phyloP scores from a whole-genome alignment of 441 rosid species.

The Jatropha multifida region DNA sequence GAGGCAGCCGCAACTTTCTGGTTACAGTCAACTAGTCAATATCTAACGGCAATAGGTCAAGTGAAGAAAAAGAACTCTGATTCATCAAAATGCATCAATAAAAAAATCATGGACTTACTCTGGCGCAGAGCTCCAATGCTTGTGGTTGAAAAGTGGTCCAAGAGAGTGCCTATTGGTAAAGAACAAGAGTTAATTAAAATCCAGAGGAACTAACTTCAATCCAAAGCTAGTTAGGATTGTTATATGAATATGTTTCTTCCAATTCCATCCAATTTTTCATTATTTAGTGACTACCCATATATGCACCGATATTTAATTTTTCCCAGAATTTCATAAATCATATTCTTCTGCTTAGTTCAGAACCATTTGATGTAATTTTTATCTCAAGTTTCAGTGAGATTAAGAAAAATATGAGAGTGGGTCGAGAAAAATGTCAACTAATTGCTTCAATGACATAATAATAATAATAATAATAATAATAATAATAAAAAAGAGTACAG shows the following conservation, averaged over 20 bases:
- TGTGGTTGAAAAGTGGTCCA: conserved; percentile 63
- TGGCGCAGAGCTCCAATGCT: conserved; percentile 93
- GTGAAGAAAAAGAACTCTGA: conserved; percentile 12
- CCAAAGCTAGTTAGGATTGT: too few relatives aligned
- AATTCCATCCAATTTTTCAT: too few relatives aligned
- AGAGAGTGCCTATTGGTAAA: conserved; percentile 55
- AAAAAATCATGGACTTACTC: conserved; percentile 51
- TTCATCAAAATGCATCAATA: background rate
- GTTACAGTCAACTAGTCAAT: conserved; percentile 20
- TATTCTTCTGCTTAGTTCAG: background rate
- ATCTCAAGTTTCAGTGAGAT: background rate
- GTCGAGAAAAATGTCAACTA: background rate
- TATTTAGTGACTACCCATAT: background rate
- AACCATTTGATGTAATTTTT: background rate
- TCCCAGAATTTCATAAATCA: background rate
- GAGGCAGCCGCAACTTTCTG: conserved; percentile 97
- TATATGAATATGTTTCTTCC: background rate
- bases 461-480: too few relatives aligned
- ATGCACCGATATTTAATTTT: background rate
- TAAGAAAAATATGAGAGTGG: background rate
- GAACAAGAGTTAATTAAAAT: background rate
- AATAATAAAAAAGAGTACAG: background rate
- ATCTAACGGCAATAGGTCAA: conserved; percentile 13
- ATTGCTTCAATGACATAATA: too few relatives aligned
- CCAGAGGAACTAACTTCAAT: too few relatives aligned